These are phyloP conservation scores for Cytospora piceae DNA, from an alignment of 2,329 filamentous ascomycete genomes.

Conservation along the genomic window DNA sequence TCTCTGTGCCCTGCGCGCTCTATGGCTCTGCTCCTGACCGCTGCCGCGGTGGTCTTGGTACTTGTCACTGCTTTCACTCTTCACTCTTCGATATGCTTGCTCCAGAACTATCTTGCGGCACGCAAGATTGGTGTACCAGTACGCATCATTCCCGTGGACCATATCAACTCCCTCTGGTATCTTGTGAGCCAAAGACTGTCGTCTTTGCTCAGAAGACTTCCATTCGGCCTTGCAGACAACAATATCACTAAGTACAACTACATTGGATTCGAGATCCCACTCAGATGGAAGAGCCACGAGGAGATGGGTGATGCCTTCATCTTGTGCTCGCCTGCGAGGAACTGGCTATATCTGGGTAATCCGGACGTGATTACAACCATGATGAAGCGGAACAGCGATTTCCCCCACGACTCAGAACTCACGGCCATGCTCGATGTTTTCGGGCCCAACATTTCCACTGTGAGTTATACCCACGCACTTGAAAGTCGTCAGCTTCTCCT, in stretches of 20 bases:
- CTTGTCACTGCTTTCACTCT: no score
- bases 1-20: no score
- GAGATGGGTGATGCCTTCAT: constrained; percentile 36
- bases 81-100: constrained; percentile 15
- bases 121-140: constrained; percentile 39
- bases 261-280: constrained; percentile 31
- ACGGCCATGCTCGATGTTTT: constrained; percentile 32
- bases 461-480: not conserved
- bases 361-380: constrained; percentile 27
- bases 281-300: constrained; percentile 23
- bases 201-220: constrained; percentile 32
- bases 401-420: constrained; percentile 29
- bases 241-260: constrained; percentile 41
- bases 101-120: constrained; percentile 33
- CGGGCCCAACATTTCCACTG: constrained; percentile 32
- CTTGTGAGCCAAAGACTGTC: constrained; percentile 36
- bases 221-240: constrained; percentile 35
- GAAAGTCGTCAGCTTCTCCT: not conserved
- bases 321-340: constrained; percentile 28
- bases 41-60: no score
- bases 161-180: constrained; percentile 39
- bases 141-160: constrained; percentile 39
- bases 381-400: constrained; percentile 29
- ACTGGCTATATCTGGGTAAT: constrained; percentile 31
- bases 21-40: no score